These are phyloP conservation scores for Rhizophagus clarus DNA, from an alignment of 192 early-diverging fungal genomes.

Conservation along the genomic window DNA sequence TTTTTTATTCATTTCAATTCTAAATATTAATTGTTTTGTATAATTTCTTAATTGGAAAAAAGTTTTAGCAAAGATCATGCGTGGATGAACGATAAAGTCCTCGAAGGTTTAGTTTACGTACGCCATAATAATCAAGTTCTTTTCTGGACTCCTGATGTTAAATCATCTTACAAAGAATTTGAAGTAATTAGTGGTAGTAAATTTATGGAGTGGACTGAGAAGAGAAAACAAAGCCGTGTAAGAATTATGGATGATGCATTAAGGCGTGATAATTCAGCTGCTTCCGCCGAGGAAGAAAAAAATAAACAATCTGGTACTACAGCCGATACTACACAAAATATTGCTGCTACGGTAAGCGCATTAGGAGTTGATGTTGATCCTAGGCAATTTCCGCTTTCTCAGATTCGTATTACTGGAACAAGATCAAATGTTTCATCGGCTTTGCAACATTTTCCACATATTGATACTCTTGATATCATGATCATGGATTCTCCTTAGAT, in stretches of 20 bases:
- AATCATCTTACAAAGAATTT: constrained; percentile 20
- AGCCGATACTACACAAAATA: constrained; percentile 4
- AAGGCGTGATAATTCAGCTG: neutral
- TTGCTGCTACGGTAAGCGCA: neutral
- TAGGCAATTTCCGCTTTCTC: constrained; percentile 15
- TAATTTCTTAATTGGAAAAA: neutral
- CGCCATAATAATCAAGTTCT: constrained; percentile 17
- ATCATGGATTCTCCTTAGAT: constrained; percentile 18
- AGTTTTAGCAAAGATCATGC: constrained; percentile 10
- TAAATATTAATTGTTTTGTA: neutral
- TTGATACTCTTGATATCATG: constrained; percentile 22
- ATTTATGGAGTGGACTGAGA: neutral
- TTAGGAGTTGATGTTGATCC: constrained; percentile 15
- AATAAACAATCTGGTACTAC: constrained; percentile 6
- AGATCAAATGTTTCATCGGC: constrained; percentile 19
- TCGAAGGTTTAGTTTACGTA: constrained; percentile 3
- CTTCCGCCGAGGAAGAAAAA: constrained; percentile 13
- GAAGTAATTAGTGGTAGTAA: constrained; percentile 13
- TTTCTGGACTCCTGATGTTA: constrained; percentile 14
- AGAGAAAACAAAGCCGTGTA: constrained; percentile 11
- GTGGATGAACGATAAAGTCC: neutral
- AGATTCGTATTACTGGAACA: constrained; percentile 9
- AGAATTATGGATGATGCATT: constrained; percentile 17
- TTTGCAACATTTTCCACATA: constrained; percentile 14
- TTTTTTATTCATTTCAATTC: neutral